Percentiles rank a stretch among this genome's conserved stretches.
Conservation (phyloP, 306 rosid genomes). For the Acacia acuminata region DNA sequence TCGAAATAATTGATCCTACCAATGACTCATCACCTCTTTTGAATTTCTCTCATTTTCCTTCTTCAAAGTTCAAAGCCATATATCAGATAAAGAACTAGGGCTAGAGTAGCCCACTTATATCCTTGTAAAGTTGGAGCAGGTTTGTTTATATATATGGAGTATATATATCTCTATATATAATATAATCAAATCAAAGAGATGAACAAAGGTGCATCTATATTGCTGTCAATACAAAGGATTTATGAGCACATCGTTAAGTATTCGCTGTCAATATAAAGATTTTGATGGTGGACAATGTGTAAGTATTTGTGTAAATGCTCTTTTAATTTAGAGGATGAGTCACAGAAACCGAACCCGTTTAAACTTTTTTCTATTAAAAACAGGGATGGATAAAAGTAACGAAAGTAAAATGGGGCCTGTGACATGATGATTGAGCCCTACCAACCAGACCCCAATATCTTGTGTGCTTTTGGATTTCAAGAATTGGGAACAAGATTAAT, state of each 20-base stretch:
- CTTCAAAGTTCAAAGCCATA: not conserved
- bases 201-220: not conserved
- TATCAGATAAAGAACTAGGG: not conserved
- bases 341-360: fast-evolving
- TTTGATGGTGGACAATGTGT: no score
- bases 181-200: not conserved
- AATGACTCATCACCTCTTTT: not conserved
- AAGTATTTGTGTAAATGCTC: no score
- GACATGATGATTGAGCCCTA: not conserved
- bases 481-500: not conserved
- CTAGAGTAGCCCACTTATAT: not conserved
- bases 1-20: not conserved
- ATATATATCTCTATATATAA: no score
- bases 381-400: not conserved
- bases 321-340: no score
- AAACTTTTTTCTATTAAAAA: no score
- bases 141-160: not conserved
- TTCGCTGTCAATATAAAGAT: no score
- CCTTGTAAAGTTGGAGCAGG: not conserved
- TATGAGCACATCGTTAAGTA: no score
- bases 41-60: not conserved
- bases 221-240: no score
- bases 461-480: not conserved
- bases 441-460: not conserved
- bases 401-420: not conserved